Evolutionary conservation across 176 grass and related monocot species (phyloP).

Genomic region (Pharus latifolius): DNA sequence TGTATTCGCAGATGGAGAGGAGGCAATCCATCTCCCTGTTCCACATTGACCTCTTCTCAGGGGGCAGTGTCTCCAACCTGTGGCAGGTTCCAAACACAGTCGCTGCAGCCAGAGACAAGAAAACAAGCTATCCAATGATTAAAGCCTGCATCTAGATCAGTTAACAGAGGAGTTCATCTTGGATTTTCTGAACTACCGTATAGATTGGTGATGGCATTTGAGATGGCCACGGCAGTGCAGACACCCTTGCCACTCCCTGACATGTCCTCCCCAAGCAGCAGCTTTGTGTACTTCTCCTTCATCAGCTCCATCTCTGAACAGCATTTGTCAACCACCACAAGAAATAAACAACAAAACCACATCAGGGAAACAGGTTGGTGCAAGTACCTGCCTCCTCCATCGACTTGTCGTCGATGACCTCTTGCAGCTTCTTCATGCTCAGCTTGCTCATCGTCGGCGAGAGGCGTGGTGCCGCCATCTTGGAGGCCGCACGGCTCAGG

Average conservation of each 20-base stretch:
- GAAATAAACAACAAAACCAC: neutral
- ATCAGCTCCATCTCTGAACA: slow-evolving; percentile 82
- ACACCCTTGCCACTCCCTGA: slow-evolving; percentile 83
- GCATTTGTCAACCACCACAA: slow-evolving; percentile 1
- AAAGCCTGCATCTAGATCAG: neutral
- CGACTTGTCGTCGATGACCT: slow-evolving; percentile 14
- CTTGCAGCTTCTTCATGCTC: slow-evolving; percentile 34
- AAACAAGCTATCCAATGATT: neutral
- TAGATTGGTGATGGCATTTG: slow-evolving; percentile 97
- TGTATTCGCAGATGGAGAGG: slow-evolving; percentile 89
- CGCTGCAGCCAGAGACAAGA: slow-evolving; percentile 28
- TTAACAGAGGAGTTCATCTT: neutral
- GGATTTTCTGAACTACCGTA: slow-evolving; percentile 35
- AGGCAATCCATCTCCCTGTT: slow-evolving; percentile 97
- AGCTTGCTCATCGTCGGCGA: slow-evolving; percentile 23
- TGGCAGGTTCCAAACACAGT: slow-evolving; percentile 85
- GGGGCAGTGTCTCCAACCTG: slow-evolving; percentile 52
- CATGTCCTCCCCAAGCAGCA: slow-evolving; percentile 96
- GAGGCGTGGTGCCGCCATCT: slow-evolving; percentile 6
- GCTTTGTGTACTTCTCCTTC: slow-evolving; percentile 91
- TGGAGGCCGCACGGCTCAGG: slow-evolving; percentile 4
- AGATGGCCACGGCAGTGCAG: slow-evolving; percentile 74
- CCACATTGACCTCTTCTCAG: slow-evolving; percentile 89
- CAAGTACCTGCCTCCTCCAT: slow-evolving; percentile 27
- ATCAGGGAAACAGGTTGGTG: neutral